Evolutionary conservation across 305 asterid species (phyloP), one percentile per base, ranked within the genome.

Genomic region (Coffea humblotiana): DNA sequence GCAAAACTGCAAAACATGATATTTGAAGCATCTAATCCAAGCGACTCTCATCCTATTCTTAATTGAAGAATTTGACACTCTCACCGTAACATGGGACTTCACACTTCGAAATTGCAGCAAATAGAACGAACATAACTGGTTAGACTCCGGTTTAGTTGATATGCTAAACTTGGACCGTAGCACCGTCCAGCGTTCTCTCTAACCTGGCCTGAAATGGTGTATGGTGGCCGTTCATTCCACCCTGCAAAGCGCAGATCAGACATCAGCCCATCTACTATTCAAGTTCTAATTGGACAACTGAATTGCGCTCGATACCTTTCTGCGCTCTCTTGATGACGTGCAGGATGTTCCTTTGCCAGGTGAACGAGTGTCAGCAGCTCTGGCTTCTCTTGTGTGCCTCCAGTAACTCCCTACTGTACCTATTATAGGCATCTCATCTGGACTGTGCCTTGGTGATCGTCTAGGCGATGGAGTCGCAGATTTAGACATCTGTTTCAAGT

Each of bases 361-460:
- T 3, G 78, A 77, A 72, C 51, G 69, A 54, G 72, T 83, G 72
- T 72, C 75, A 40, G 77, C 60, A 66, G 75, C 76, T 3, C 25
- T 76, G 54, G 79, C 43, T 52, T 78, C 82, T 75, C 85, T 77
- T 54, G 81, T 85, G 61, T 75, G 89, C 84, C 43, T 83, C 93
- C 90, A 90, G 75, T 87, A 92, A 37, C 86, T 81, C n/a, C 93
- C 92, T n/a, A 89, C 87, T 0, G 94, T 92, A 43, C 94, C 95
- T 6, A 84, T 65, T 7, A 83, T 78, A 0, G 82, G 81, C 76
- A 74, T 84, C 69, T 82, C 91, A 49, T 89, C 89, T 15, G 78
- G 80, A 61, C 84, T 72, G 14, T 77, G 37, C 21, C 82, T 67
- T 3, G 79, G 79, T 6, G 87, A 78, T 52, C 80, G 64, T 72